Conservation (phyloP, 2,329 filamentous ascomycete species). For the Decorospora gaudefroyi region DNA sequence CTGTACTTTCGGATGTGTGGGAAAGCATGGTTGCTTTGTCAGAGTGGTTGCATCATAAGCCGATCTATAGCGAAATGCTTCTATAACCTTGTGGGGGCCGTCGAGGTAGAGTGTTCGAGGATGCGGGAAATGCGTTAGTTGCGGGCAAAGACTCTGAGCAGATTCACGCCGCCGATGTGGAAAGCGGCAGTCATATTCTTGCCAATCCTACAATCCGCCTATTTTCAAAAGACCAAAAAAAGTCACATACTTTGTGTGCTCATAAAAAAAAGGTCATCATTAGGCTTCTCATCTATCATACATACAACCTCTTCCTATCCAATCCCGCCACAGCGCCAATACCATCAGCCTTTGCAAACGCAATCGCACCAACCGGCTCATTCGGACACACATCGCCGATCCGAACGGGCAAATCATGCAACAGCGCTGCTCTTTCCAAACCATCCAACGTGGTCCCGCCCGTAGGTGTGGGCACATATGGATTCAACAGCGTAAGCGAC, state of each 20-base stretch:
- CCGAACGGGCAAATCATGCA: slow-evolving; percentile 31
- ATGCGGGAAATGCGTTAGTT: too few species aligned
- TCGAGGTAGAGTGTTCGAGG: too few species aligned
- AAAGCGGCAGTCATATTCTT: too few species aligned
- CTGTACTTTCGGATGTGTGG: slow-evolving; percentile 11
- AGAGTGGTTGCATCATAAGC: neutral
- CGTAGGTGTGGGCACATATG: slow-evolving; percentile 7
- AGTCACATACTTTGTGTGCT: too few species aligned
- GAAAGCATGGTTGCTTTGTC: neutral
- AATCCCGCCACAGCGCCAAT: slow-evolving; percentile 22
- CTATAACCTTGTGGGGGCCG: too few species aligned
- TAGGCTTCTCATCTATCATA: too few species aligned
- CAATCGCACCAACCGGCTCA: slow-evolving; percentile 36
- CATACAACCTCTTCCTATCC: slow-evolving; percentile 30
- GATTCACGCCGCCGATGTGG: too few species aligned
- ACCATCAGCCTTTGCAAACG: slow-evolving; percentile 30
- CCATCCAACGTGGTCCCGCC: slow-evolving; percentile 8
- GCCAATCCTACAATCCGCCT: too few species aligned
- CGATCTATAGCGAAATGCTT: too few species aligned
- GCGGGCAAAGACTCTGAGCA: too few species aligned
- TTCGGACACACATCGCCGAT: slow-evolving; percentile 39
- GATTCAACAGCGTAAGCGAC: slow-evolving; percentile 19
- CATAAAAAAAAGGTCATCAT: too few species aligned
- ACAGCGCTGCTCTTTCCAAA: slow-evolving; percentile 27
- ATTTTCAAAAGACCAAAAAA: too few species aligned